Evolutionary conservation across 2,329 filamentous ascomycete species (phyloP), one percentile per base, ranked within the genome.

Genomic region (Phoma sp.): DNA sequence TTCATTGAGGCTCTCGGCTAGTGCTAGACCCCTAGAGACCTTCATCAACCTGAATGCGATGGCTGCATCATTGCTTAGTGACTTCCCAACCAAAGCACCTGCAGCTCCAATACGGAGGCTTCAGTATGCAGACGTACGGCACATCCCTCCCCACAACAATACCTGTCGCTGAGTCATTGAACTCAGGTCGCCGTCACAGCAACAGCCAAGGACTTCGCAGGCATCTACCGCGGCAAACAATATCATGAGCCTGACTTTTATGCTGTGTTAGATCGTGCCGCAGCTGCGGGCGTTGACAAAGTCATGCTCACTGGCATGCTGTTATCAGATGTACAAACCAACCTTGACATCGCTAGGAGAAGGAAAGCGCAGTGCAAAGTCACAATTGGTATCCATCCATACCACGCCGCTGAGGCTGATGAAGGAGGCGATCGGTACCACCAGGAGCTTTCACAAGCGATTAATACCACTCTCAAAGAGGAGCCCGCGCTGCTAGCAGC

Each of bases 381-480:
- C 50, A 83, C 81, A 1, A 70, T 83, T 9, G 81, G 81, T 1
- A 73, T 83, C 3, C 81, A 83, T 51, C 80, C 80, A 0, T 83
- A 83, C 49, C 78, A 83, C 40, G 80, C 79, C 0, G 62, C 62
- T 0, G 79, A 82, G 50, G 75, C 80, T 1, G 77, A 78, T 6
- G 64, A 54, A 0, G 59, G 53, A 46, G 64, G 53, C 5, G 64
- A 72, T 15, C 50, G 46, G 1, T 67, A 76, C 4, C 64, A 76
- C 2, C 26, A 50, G 0, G 43, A 70, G 1, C 56, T 77, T 5
- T 62, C 57, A 0, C 56, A 65, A 1, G 42, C 43, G 0, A 60
- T 74, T 1, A 60, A 67, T 0, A 54, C 61, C 1, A 60, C 71
- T 14, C 29, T 54, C 5, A 39, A 42, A 7, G 28, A 54, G 9